phyloP scores from a whole-genome alignment of 306 rosid genomes.

The Lablab purpureus region DNA sequence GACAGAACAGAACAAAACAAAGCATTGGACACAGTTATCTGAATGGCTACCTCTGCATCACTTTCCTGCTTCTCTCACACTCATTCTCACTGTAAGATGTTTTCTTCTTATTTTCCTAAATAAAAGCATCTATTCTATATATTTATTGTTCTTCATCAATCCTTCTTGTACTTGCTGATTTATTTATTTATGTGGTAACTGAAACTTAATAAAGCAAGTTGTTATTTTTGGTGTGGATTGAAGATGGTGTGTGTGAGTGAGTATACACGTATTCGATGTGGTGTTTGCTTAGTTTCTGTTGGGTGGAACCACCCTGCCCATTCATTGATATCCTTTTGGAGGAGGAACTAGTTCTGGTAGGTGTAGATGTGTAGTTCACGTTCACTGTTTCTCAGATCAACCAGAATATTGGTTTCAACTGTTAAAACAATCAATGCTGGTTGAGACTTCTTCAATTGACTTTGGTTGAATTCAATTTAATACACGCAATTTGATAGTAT shows the following conservation, averaged over 20 bases:
- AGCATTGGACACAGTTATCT: background rate
- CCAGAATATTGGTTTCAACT: background rate
- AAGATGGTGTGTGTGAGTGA: background rate
- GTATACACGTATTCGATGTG: background rate
- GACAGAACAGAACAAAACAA: slow-evolving; percentile 23
- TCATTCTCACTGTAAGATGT: slow-evolving; percentile 50
- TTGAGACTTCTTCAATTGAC: background rate
- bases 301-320: slow-evolving; percentile 48
- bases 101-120: background rate
- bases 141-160: background rate
- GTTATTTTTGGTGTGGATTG: slow-evolving; percentile 35
- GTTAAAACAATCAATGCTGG: background rate
- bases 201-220: slow-evolving; percentile 32
- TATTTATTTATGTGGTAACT: slow-evolving; percentile 15
- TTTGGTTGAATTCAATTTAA: background rate
- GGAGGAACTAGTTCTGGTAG: background rate
- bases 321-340: slow-evolving; percentile 36
- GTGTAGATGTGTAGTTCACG: slow-evolving; percentile 29
- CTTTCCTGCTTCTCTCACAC: slow-evolving; percentile 55
- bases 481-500: background rate
- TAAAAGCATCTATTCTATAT: background rate
- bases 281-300: slow-evolving; percentile 41
- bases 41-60: slow-evolving; percentile 49
- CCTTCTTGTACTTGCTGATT: slow-evolving; percentile 18
- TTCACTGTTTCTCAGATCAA: slow-evolving; percentile 24